Conservation (phyloP, 768 basidiomycete genomes). For the Chalciporus pseudorubinellus region DNA sequence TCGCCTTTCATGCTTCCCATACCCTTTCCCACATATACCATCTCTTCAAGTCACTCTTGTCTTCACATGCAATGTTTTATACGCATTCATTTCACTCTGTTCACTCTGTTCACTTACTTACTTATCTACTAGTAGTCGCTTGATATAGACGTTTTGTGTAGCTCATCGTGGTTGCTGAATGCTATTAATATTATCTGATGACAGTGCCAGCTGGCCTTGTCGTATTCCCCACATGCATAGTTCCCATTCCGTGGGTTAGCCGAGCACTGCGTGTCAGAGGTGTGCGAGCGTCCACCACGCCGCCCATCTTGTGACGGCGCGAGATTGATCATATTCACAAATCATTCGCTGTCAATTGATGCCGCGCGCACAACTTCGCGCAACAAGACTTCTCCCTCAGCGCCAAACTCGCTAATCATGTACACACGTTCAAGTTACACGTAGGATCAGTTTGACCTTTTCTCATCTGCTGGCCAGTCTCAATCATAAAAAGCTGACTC, state of each 20-base stretch:
- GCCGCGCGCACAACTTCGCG: neutral
- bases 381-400: neutral
- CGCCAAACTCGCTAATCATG: neutral
- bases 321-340: neutral
- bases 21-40: constrained; percentile 26
- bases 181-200: neutral
- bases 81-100: constrained; percentile 15
- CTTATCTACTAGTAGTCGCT: constrained; percentile 20
- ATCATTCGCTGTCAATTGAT: neutral
- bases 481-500: neutral
- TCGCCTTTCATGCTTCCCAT: constrained; percentile 17
- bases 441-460: neutral
- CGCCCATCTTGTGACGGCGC: too few relatives aligned
- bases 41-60: constrained; percentile 6
- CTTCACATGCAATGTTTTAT: constrained; percentile 11
- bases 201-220: too few relatives aligned
- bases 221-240: too few relatives aligned
- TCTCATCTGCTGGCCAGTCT: neutral
- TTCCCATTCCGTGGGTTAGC: neutral
- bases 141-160: constrained; percentile 20
- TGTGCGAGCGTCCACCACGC: too few relatives aligned
- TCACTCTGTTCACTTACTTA: constrained; percentile 19
- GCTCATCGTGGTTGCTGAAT: constrained; percentile 2
- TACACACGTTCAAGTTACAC: neutral
- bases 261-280: neutral